Base-by-base conservation (phyloP, 352 stramenopile species). In the Phytophthora multivora region DNA sequence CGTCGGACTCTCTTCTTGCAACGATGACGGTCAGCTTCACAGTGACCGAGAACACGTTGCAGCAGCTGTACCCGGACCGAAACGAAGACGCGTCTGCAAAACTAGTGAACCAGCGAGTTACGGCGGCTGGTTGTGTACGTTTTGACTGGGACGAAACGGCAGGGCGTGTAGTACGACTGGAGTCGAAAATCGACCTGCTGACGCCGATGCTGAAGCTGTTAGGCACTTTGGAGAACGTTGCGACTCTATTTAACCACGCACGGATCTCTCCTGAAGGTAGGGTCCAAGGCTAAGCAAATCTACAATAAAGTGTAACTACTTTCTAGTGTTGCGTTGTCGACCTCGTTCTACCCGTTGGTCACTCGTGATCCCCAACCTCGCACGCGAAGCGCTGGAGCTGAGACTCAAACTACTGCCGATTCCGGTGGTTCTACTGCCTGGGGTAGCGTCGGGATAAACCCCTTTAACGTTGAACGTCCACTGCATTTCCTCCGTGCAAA, bases 391-490 rank as follows among this genome's bases (percentile, higher is more conserved):
- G 42, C 60, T 88, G 11, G 76, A 86, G 36, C 51, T 71, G 3
- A 75, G 48, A 54, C n/a, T n/a, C n/a, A n/a, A n/a, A n/a, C 71
- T 87, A 25, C 76, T 85, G 3, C 19, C 35, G 0, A 64, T 68
- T 0, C 72, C 73, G 19, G 53, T 78, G 26, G 42, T 54, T 55
- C 72, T 80, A 56, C 73, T 84, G 12, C 60, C 56, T 4, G 71
- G 64, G 0, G 65, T 73, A 21, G 70, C 69, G 45, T 95, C 85
- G 0, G 91, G 90, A 35, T 95, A 95, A 11, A 76, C 88, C 16
- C 91, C 91, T 49, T 93, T 93, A 21, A 98, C 83, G 23, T 96
- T 90, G 71, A 97, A 98, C 35, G 85, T 96, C 91, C 91, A 98
- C 69, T 96, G 90, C 87, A 96, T 96, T 42, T 97, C 90, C 39